Percentiles rank a stretch among this genome's conserved stretches.
Evolutionary conservation across 2,329 filamentous ascomycete species (phyloP).

Genomic region (Polychaeton citri): DNA sequence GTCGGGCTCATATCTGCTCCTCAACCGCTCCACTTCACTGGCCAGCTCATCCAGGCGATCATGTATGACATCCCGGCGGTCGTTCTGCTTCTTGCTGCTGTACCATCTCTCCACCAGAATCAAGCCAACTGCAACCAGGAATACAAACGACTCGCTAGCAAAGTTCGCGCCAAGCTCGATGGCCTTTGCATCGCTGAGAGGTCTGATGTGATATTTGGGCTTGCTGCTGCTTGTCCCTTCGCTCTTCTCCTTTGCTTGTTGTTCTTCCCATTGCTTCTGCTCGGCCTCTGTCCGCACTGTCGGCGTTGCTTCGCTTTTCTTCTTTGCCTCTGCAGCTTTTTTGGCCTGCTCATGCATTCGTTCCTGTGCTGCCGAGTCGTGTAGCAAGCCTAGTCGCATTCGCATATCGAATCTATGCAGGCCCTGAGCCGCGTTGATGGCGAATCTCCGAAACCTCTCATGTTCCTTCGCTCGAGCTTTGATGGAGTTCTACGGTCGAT

Average conservation of each 20-base stretch:
- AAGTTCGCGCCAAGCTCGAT: conserved; percentile 59
- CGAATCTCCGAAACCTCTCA: conserved; percentile 49
- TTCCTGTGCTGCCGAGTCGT: conserved; percentile 44
- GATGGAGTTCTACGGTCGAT: conserved; percentile 44
- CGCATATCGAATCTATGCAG: conserved; percentile 57
- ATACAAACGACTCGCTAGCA: conserved; percentile 54
- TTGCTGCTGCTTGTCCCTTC: conserved; percentile 27
- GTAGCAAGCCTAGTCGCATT: conserved; percentile 50
- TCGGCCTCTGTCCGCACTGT: conserved; percentile 51
- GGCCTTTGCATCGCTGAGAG: conserved; percentile 52
- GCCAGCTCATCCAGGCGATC: conserved; percentile 47
- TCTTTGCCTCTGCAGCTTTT: conserved; percentile 41
- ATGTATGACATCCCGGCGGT: conserved; percentile 45
- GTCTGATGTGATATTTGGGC: conserved; percentile 43
- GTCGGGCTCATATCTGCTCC: conserved; percentile 18
- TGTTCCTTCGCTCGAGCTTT: conserved; percentile 56
- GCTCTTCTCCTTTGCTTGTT: conserved; percentile 24
- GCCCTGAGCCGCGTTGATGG: conserved; percentile 48
- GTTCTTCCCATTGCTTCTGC: conserved; percentile 30
- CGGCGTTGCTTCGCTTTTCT: conserved; percentile 36
- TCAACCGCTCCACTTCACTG: conserved; percentile 27
- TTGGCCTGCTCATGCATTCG: conserved; percentile 40
- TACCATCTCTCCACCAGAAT: conserved; percentile 51
- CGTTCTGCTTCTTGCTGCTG: conserved; percentile 46
- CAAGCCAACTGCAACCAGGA: conserved; percentile 47